Evolutionary conservation across 73 alveolate species (phyloP), one percentile per base, ranked within the genome.

Genomic region (Paramecium pentaurelia): DNA sequence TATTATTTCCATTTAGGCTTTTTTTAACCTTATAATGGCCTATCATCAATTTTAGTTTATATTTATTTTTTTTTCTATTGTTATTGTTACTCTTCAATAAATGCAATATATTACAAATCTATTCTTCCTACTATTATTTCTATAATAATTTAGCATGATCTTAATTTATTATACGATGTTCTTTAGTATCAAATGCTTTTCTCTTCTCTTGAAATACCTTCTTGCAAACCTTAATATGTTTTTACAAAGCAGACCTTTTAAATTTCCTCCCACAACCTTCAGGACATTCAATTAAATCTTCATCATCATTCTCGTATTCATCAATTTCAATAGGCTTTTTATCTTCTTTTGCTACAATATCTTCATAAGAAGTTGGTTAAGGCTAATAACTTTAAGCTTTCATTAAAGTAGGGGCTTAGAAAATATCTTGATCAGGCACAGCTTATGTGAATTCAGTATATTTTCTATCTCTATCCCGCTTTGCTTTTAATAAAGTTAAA

Each of bases 191-290:
- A 59, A 92, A 92, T 77, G 45, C 58, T 49, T 92, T 58, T 83
- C 95, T 80, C 71, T 92, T 80, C 27, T 92, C 18, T 45, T 92
- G 60, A 51, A 92, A 92, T 22, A 92, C 95, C 60, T 92, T 92
- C 88, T 92, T 92, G 45, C 95, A 92, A 14, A 92, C 36, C 22
- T 83, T 77, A 18, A 86, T 71, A 36, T 92, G 95, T 70, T 92
- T 92, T 58, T 83, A 40, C 10, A 92, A 86, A 47, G 95, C 70
- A 12, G 47, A 71, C 44, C 54, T 44, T 8, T 71, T 86, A 45
- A 92, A 92, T 40, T 86, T 92, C 77, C 95, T 92, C 1, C 93
- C 95, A 54, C 95, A 92, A n/a, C 94, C 94, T 22, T 89, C 94
- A 70, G 94, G 94, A 45, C 94, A 89, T 51, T 89, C 94, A 14